These are phyloP conservation scores for Fusarium agapanthi DNA, from an alignment of 2,329 filamentous ascomycete species.

Conservation along the genomic window DNA sequence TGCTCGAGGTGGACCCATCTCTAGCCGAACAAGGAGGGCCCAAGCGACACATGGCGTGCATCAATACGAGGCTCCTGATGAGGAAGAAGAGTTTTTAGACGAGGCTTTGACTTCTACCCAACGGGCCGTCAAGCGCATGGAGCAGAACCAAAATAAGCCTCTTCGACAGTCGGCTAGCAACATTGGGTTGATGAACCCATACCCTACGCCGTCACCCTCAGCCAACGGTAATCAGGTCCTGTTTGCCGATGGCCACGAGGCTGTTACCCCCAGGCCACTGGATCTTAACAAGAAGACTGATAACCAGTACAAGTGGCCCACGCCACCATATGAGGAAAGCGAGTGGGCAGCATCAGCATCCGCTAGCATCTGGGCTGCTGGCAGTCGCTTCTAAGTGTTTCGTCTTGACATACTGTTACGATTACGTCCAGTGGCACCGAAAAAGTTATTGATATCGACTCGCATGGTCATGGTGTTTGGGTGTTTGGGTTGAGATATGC, in stretches of 20 bases:
- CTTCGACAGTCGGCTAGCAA: slow-evolving; percentile 73
- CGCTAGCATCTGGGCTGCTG: slow-evolving; percentile 80
- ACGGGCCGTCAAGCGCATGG: slow-evolving; percentile 77
- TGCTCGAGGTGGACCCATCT: slow-evolving; percentile 70
- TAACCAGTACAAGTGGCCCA: slow-evolving; percentile 81
- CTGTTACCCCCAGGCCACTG: slow-evolving; percentile 73
- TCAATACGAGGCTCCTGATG: slow-evolving; percentile 92
- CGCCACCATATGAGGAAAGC: slow-evolving; percentile 91
- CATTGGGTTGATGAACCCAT: slow-evolving; percentile 65
- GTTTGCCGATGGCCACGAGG: slow-evolving; percentile 73
- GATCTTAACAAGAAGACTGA: slow-evolving; percentile 69
- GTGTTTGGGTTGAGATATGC: slow-evolving; percentile 39
- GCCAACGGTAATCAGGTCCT: slow-evolving; percentile 81
- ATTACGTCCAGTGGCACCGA: slow-evolving; percentile 39
- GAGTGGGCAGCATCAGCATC: slow-evolving; percentile 89
- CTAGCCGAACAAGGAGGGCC: slow-evolving; percentile 81
- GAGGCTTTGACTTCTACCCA: slow-evolving; percentile 84
- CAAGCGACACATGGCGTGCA: slow-evolving; percentile 78
- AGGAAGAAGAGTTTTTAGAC: slow-evolving; percentile 94
- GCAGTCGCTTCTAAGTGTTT: slow-evolving; percentile 64
- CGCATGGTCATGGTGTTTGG: slow-evolving; percentile 44
- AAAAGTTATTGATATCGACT: slow-evolving; percentile 41
- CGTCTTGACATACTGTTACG: slow-evolving; percentile 19
- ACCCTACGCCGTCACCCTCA: slow-evolving; percentile 76
- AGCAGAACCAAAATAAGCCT: slow-evolving; percentile 52